Base-by-base conservation (phyloP, 306 rosid genomes). In the Glycyrrhiza uralensis region DNA sequence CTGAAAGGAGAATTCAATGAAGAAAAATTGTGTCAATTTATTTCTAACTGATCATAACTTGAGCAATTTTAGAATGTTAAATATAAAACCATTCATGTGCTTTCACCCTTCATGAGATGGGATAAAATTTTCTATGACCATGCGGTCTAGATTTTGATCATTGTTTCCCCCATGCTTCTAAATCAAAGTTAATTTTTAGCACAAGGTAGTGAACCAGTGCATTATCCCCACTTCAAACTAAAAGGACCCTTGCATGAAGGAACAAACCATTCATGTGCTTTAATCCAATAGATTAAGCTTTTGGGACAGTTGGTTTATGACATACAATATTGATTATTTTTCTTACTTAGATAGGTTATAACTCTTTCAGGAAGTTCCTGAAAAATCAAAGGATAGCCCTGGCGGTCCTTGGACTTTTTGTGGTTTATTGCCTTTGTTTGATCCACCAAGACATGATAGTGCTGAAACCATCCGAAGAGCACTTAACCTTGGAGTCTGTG, bases 401-500 rank as follows among this genome's bases (percentile, higher is more conserved):
- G 97, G 97, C 79, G 85, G 91, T 80, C 92, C 89, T 36, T 91
- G 97, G 96, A 89, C 79, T 7, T 91, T 91, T 79, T 85, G 89
- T 75, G 97, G 97, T 45, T 72, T 91, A 84, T 81, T 91, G 80
- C 89, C 97, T 76, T 85, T 91, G 85, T 91, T 91, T 82, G 97
- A 91, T 82, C 96, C 97, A 35, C 97, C 96, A 11, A 85, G 97
- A 77, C 97, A 88, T 66, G 97, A 91, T 50, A 91, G 97, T 72
- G 97, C 95, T 8, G 97, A 91, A 86, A 91, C 97, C 74, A 91
- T 91, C 52, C 89, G 85, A 0, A 89, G 92, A 79, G 97, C 97
- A 5, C 97, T 91, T 65, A 79, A 87, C 79, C 96, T 91, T 47
- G 97, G 97, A 71, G 97, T 91, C 26, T 75, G 87, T 52, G 97